phyloP scores from a whole-genome alignment of 2,329 filamentous ascomycete species.

The Colletotrichum destructivum region DNA sequence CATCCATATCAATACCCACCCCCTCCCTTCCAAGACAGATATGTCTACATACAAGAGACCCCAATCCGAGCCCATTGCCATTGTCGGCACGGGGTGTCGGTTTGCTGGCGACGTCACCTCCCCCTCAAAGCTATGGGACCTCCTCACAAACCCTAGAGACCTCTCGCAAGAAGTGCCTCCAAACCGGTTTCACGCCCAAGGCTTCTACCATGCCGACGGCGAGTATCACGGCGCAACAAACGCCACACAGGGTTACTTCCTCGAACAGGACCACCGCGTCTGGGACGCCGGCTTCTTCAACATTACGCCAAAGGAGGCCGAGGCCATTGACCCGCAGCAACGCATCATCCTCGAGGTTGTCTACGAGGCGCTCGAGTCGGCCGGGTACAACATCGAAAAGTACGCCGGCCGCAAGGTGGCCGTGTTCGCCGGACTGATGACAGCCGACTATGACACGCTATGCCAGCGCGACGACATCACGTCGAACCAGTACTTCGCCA shows the following conservation, averaged over 20 bases:
- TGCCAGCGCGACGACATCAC: conserved; percentile 47
- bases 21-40: conserved; percentile 9
- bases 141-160: conserved; percentile 51
- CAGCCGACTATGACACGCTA: conserved; percentile 49
- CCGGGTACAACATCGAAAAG: conserved; percentile 44
- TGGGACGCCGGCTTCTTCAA: conserved; percentile 61
- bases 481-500: conserved; percentile 50
- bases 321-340: conserved; percentile 53
- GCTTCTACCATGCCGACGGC: conserved; percentile 48
- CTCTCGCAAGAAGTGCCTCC: conserved; percentile 44
- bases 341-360: conserved; percentile 53
- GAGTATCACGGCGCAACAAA: conserved; percentile 40
- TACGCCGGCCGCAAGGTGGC: conserved; percentile 41
- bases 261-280: conserved; percentile 47
- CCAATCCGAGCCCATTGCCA: conserved; percentile 55
- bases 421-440: conserved; percentile 47
- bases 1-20: conserved; percentile 27
- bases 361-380: conserved; percentile 52
- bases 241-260: conserved; percentile 38
- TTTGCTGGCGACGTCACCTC: conserved; percentile 54
- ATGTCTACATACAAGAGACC: conserved; percentile 42
- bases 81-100: conserved; percentile 58
- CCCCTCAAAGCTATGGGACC: conserved; percentile 55
- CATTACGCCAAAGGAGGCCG: conserved; percentile 49
- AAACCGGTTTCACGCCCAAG: conserved; percentile 45